These are phyloP conservation scores for Trichoderma atroviride DNA, from an alignment of 2,329 filamentous ascomycete species.

Conservation along the genomic window DNA sequence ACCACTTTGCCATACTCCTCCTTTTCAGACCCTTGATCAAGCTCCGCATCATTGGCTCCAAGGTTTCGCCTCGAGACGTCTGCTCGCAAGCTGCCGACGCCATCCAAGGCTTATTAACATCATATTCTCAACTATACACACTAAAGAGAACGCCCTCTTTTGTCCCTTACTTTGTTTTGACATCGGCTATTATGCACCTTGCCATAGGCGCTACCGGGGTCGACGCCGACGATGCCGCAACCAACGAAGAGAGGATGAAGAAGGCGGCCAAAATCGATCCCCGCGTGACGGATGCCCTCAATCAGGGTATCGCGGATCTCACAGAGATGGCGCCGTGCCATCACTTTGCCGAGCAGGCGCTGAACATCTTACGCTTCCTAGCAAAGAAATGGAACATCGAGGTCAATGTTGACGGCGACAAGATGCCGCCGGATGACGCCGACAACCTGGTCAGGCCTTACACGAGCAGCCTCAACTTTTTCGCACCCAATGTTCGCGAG, in stretches of 20 bases:
- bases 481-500: conserved; percentile 53
- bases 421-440: conserved; percentile 42
- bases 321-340: conserved; percentile 64
- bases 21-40: conserved; percentile 74
- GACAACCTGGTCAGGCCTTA: conserved; percentile 50
- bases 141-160: conserved; percentile 62
- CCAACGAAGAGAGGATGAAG: conserved; percentile 36
- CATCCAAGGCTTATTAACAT: conserved; percentile 58
- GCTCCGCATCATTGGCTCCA: conserved; percentile 63
- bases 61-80: conserved; percentile 65
- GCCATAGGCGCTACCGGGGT: conserved; percentile 50
- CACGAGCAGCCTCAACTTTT: conserved; percentile 60
- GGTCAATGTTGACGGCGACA: conserved; percentile 45
- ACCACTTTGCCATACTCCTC: conserved; percentile 70
- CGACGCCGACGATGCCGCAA: conserved; percentile 30
- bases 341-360: conserved; percentile 62
- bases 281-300: conserved; percentile 49
- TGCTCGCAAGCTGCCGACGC: conserved; percentile 65
- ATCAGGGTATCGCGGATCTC: conserved; percentile 59
- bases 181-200: conserved; percentile 62
- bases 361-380: conserved; percentile 61
- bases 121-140: conserved; percentile 62
- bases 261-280: conserved; percentile 43
- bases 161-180: conserved; percentile 64
- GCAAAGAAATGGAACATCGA: conserved; percentile 62